Conservation (phyloP, 2,329 filamentous ascomycete genomes). For the Dactylellina drechsleri region DNA sequence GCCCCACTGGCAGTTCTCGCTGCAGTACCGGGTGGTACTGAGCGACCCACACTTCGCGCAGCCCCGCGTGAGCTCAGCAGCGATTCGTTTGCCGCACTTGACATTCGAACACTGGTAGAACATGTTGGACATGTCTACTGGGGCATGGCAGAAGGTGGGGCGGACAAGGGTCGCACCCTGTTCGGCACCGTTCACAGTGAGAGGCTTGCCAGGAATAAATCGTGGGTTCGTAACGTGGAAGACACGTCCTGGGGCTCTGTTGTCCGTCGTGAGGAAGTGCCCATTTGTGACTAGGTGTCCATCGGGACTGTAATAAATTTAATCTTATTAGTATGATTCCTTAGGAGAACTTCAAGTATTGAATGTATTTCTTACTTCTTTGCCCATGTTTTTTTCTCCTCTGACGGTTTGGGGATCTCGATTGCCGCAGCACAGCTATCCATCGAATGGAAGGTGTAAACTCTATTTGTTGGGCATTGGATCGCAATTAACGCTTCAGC, state of each 20-base stretch:
- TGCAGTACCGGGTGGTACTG: constrained; percentile 38
- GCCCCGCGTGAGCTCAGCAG: constrained; percentile 14
- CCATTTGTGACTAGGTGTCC: constrained; percentile 12
- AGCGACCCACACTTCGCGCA: constrained; percentile 24
- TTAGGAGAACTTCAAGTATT: background rate
- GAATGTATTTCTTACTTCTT: background rate
- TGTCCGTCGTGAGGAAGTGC: constrained; percentile 18
- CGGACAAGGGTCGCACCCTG: too few relatives aligned
- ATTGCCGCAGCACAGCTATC: background rate
- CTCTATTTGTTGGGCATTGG: constrained; percentile 5
- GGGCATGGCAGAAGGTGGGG: background rate
- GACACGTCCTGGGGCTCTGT: constrained; percentile 20
- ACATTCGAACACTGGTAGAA: constrained; percentile 41
- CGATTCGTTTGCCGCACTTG: constrained; percentile 25
- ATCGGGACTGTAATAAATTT: constrained; percentile 12
- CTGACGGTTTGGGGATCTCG: background rate
- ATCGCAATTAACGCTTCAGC: background rate
- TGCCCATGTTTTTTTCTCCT: constrained; percentile 1
- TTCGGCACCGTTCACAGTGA: constrained; percentile 1
- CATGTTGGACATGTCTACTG: constrained; percentile 18
- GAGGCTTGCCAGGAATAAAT: constrained; percentile 10
- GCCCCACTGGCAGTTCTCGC: constrained; percentile 24
- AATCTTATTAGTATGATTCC: too few relatives aligned
- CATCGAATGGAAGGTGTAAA: constrained; percentile 21
- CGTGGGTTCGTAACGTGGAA: constrained; percentile 8